phyloP scores from a whole-genome alignment of 495 filamentous ascomycete genomes.

The Evernia prunastri region DNA sequence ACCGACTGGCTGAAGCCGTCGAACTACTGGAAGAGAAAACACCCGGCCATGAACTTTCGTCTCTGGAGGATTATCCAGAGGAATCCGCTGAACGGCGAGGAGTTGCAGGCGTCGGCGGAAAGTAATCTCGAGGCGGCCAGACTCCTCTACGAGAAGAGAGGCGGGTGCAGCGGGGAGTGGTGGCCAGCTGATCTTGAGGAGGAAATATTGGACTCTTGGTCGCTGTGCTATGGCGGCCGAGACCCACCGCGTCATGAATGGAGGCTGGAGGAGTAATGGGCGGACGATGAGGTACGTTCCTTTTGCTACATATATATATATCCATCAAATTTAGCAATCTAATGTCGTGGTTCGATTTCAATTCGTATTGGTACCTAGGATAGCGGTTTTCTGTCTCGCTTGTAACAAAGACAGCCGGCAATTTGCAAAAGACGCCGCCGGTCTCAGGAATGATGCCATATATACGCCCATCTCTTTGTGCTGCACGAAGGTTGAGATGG shows the following conservation, averaged over 20 bases:
- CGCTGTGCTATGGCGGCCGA: background rate
- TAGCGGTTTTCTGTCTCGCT: too few relatives aligned
- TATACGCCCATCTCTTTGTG: too few relatives aligned
- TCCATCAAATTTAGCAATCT: too few relatives aligned
- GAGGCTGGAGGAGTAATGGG: background rate
- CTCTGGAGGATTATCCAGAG: background rate
- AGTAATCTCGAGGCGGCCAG: background rate
- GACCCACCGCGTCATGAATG: background rate
- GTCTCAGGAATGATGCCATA: too few relatives aligned
- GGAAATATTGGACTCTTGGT: background rate
- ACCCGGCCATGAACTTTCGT: background rate
- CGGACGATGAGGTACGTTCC: background rate
- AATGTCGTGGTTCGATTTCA: too few relatives aligned
- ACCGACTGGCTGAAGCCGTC: background rate
- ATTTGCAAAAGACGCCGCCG: too few relatives aligned
- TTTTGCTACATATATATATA: background rate
- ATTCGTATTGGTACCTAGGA: too few relatives aligned
- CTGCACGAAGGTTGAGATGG: too few relatives aligned
- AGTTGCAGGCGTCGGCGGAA: background rate
- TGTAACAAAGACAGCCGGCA: too few relatives aligned
- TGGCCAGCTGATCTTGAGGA: background rate
- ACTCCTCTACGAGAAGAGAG: background rate
- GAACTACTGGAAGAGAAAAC: background rate
- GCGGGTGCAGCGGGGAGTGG: background rate
- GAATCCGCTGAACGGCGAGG: background rate